Evolutionary conservation across 805 yeast species (phyloP), one percentile per base, ranked within the genome.

Genomic region (Yarrowia sp.): DNA sequence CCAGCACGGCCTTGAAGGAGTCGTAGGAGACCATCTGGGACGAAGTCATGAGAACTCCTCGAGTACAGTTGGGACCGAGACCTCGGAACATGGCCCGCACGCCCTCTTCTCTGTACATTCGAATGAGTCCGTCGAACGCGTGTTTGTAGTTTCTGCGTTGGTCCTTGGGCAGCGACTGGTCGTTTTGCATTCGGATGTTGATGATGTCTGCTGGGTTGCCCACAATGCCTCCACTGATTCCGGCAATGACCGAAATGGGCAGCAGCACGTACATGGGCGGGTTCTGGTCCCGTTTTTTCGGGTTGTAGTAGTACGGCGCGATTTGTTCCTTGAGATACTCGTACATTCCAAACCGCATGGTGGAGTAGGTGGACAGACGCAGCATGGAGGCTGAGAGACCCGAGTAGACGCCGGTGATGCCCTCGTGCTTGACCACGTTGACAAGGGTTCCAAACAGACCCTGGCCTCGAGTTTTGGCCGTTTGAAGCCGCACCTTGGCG

Each of bases 131-230:
- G 76, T 91, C 93, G 46, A 91, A 73, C 0, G 95, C 96, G 77
- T 92, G 87, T 64, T 82, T 82, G 77, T 92, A 91, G 75, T 89
- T 86, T 77, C 97, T 84, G 76, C 92, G 84, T 72, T 87, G 82
- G 1, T 82, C 87, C 5, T 78, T 69, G 5, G 92, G 90, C 70
- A 90, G 80, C 0, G 92, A 80, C 8, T 89, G 86, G 75, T 91
- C 97, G 77, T 91, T 91, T 77, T 91, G 97, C 97, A 91, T 91
- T 79, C 97, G 85, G 71, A 91, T 90, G 73, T 91, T 91, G 46
- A 90, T 92, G 14, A 91, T 89, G 76, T 91, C 97, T 0, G 95
- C 87, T 3, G 97, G 97, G 75, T 91, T 91, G 26, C 97, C 97
- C 2, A 90, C 89, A 26, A 91, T 78, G 10, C 97, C 97, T 70